Percentiles rank a stretch among this genome's conserved stretches.
Conservation (phyloP, 2,329 filamentous ascomycete species). For the Phoma sp. region DNA sequence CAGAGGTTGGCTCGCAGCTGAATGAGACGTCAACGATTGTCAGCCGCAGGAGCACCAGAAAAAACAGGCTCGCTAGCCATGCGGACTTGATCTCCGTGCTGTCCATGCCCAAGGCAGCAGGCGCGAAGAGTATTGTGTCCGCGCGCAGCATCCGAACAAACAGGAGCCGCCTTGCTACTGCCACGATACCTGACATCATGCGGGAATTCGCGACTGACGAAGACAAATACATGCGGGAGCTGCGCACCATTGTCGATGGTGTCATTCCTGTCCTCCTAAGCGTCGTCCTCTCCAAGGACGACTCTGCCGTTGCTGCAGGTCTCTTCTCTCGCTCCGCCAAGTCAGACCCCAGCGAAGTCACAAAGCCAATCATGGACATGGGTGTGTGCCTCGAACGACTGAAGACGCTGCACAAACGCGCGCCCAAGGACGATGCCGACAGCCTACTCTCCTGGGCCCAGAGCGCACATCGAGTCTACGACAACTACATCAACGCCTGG, state of each 20-base stretch:
- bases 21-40: constrained; percentile 38
- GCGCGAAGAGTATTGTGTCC: constrained; percentile 74
- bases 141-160: constrained; percentile 78
- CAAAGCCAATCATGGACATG: constrained; percentile 92
- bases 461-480: constrained; percentile 77
- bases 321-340: constrained; percentile 68
- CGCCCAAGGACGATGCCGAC: constrained; percentile 75
- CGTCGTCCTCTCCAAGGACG: constrained; percentile 77
- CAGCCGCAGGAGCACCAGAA: constrained; percentile 56
- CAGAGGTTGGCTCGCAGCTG: constrained; percentile 26
- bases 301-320: constrained; percentile 67
- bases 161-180: constrained; percentile 68
- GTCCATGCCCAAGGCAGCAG: constrained; percentile 69
- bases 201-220: constrained; percentile 84
- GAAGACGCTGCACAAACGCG: constrained; percentile 77
- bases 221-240: constrained; percentile 83
- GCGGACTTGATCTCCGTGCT: constrained; percentile 93
- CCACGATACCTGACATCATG: constrained; percentile 77
- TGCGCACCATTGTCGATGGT: constrained; percentile 91
- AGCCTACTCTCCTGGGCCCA: constrained; percentile 82
- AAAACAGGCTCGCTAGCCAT: constrained; percentile 81
- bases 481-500: constrained; percentile 87
- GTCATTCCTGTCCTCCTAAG: constrained; percentile 91
- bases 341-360: constrained; percentile 66
- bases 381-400: constrained; percentile 86